These are phyloP conservation scores for Huiozyma sinensis DNA, from an alignment of 805 yeast species.

Conservation along the genomic window DNA sequence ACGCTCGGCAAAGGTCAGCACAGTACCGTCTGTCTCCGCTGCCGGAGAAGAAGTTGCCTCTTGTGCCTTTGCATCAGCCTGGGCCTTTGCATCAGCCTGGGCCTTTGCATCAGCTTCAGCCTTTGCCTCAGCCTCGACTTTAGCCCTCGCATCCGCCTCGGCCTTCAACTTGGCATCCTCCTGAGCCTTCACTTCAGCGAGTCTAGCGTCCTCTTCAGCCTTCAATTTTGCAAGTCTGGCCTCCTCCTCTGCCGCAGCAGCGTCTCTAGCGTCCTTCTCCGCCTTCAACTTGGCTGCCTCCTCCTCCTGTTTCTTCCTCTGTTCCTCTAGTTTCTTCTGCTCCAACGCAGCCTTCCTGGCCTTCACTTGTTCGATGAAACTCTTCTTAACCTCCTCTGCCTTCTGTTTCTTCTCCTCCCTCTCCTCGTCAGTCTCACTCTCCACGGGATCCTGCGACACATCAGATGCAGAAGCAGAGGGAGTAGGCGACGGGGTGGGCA, in stretches of 20 bases:
- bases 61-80: conserved; percentile 4
- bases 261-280: not conserved
- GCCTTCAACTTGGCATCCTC: not conserved
- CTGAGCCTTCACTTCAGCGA: conserved; percentile 1
- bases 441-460: not conserved
- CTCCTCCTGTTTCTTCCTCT: conserved; percentile 2
- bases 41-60: not conserved
- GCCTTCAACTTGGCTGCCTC: not conserved
- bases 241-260: not conserved
- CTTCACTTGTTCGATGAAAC: conserved; percentile 22
- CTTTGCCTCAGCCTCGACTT: not conserved
- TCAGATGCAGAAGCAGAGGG: too few species aligned
- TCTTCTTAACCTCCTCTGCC: conserved; percentile 18
- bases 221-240: not conserved
- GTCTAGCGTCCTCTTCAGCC: conserved; percentile 3
- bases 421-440: not conserved
- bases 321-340: conserved; percentile 15
- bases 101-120: conserved; percentile 3
- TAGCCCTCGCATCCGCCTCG: not conserved
- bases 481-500: too few species aligned
- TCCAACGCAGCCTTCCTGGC: conserved; percentile 23
- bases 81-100: conserved; percentile 6
- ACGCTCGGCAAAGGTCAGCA: conserved; percentile 19
- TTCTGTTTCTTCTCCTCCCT: conserved; percentile 1
- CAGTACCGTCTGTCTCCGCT: conserved; percentile 1